These are phyloP conservation scores for Nematocida sp. DNA, from an alignment of 371 early-diverging fungal genomes.

Conservation along the genomic window DNA sequence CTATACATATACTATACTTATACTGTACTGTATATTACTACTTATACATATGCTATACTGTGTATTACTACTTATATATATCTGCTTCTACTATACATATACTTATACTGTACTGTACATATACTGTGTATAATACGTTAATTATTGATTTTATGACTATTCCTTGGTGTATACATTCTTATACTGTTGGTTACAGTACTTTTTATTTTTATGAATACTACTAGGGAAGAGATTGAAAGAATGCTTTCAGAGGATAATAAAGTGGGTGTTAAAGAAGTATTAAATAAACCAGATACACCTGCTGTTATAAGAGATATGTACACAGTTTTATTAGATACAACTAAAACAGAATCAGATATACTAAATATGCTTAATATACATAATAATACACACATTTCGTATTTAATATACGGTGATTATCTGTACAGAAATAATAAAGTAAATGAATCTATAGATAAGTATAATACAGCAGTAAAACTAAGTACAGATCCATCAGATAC, in stretches of 20 bases:
- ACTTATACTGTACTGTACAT: no score
- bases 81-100: no score
- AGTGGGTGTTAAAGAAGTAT: background rate
- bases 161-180: background rate
- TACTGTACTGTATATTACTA: no score
- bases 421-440: background rate
- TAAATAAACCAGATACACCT: constrained; percentile 3
- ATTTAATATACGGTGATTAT: constrained; percentile 34
- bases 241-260: background rate
- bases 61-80: no score
- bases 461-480: background rate
- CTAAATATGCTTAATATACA: background rate
- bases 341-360: background rate
- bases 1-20: no score
- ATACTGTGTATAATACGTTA: background rate
- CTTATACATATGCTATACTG: no score
- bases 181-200: background rate
- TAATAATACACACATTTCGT: background rate
- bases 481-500: background rate
- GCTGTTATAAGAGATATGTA: constrained; percentile 1
- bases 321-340: background rate
- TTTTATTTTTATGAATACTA: background rate
- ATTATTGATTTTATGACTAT: background rate
- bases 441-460: constrained; percentile 15
- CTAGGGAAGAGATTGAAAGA: background rate